Base-by-base conservation (phyloP, 2,329 filamentous ascomycete species). In the Fusarium brachygibbosum region DNA sequence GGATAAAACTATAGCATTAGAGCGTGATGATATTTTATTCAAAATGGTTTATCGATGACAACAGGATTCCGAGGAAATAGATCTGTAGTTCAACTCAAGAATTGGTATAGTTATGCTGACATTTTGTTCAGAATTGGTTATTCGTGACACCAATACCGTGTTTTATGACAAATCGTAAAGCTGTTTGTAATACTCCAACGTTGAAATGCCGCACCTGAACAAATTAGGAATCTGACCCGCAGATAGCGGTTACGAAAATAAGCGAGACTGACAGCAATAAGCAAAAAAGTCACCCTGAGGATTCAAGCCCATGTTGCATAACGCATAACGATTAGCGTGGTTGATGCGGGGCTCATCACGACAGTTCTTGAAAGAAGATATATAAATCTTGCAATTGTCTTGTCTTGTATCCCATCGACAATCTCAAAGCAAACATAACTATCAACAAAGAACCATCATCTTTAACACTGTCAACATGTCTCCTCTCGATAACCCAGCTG, bases 401-500 rank as follows among this genome's bases (percentile, higher is more conserved):
- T 12, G 9, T 29, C 29, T 29, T 9, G 3, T 29, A 29, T 29
- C 29, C 9, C 29, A 29, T 29, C 34, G n/a, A 37, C 17, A 37
- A 37, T 11, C 6, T 17, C 17, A 9, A n/a, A n/a, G 1, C 6
- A 44, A 31, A 16, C n/a, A 16, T 9, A 37, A 8, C 13, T 8
- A 50, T 37, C 21, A 19, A 28, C 13, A 16, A 6, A 38, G 3
- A 11, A 9, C n/a, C 2, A 29, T 16, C n/a, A 21, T 13, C 1
- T 14, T 16, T 16, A 51, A 19, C 3, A 13, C 17, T 34, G 48
- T 9, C 9, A 21, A 23, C 19, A 69, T 71, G 69, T 25, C 62
- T 4, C 49, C 60, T 54, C 63, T 72, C 2, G 54, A 70, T n/a
- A 63, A 71, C 16, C 67, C 56, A 13, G 70, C 64, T 19, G 37